Base-by-base conservation (phyloP, 2,329 filamentous ascomycete genomes). In the Talaromyces islandicus region DNA sequence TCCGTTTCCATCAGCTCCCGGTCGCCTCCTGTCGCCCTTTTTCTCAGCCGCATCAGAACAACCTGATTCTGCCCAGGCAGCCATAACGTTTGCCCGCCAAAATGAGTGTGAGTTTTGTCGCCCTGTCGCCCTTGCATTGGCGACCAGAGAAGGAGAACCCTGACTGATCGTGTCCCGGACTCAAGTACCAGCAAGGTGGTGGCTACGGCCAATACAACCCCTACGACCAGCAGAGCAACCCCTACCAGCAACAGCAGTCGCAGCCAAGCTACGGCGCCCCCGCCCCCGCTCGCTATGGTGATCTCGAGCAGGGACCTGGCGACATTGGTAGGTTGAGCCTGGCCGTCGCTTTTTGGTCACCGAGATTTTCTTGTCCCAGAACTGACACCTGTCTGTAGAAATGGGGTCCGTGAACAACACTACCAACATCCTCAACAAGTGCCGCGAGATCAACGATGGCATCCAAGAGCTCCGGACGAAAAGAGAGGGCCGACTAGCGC, bases 391-490 rank as follows among this genome's bases (percentile, higher is more conserved):
- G 32, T 27, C 5, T 69, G 73, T 65, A 78, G 79, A 77, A 73
- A 81, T 81, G 77, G 67, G 66, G 60, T 68, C 70, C 21, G 66
- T 76, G 65, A 73, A 73, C 60, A 64, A 68, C 64, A 62, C 67
- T 50, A 92, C 91, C 71, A 85, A 85, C 60, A 89, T 96, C 66
- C 83, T 97, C 62, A 91, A 95, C 77, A 88, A 94, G 73, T 94
- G 91, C 77, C 85, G 86, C 61, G 86, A 90, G 52, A 89, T 97
- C 72, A 88, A 92, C 73, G 81, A 84, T 61, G 88, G 87, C 48
- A 89, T 97, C 69, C 84, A 89, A 64, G 81, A 86, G 61, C 85
- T 97, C 69, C 86, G 92, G 69, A 77, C 78, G 63, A 89, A 89
- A 66, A 66, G 72, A 55, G 70, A 74, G 62, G 64, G 67, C 12